A percentile compares a stretch with the other conserved stretches of the same genome.
These are phyloP conservation scores for Eragrostis nindensis DNA, from an alignment of 176 grass and related monocot genomes.

Conservation along the genomic window DNA sequence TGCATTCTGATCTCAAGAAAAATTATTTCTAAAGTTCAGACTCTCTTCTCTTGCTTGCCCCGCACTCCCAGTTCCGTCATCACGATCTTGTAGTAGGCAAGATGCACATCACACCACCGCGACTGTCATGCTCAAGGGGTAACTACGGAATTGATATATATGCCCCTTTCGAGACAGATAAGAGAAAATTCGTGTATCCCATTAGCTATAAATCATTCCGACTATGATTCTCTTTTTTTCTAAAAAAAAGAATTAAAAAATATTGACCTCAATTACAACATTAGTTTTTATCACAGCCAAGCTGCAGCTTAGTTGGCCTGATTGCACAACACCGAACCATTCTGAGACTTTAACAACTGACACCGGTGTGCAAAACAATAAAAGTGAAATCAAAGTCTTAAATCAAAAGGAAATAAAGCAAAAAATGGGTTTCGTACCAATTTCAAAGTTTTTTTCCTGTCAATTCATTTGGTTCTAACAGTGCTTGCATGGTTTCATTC, in stretches of 20 bases:
- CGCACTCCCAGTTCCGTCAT: conserved; percentile 15
- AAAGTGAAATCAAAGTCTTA: not conserved
- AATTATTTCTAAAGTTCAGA: not conserved
- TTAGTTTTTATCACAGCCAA: not conserved
- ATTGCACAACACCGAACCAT: too few species aligned
- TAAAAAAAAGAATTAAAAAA: not conserved
- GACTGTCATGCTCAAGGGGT: not conserved
- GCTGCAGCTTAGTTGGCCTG: not conserved
- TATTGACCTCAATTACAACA: not conserved
- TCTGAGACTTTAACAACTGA: not conserved
- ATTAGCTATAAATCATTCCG: too few species aligned
- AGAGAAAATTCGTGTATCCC: too few species aligned
- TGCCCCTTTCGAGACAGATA: too few species aligned
- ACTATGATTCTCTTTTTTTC: not conserved
- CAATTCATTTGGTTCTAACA: not conserved
- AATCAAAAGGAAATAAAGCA: not conserved
- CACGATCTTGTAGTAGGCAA: not conserved
- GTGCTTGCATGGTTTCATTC: not conserved
- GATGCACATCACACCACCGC: not conserved
- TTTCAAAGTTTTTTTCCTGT: not conserved
- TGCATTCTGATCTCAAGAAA: not conserved
- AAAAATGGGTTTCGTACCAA: not conserved
- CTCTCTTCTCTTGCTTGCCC: conserved; percentile 33
- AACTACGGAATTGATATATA: too few species aligned
- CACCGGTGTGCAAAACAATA: not conserved